Base-by-base conservation (phyloP, 2,329 filamentous ascomycete genomes). In the Sporothrix euskadiensis region DNA sequence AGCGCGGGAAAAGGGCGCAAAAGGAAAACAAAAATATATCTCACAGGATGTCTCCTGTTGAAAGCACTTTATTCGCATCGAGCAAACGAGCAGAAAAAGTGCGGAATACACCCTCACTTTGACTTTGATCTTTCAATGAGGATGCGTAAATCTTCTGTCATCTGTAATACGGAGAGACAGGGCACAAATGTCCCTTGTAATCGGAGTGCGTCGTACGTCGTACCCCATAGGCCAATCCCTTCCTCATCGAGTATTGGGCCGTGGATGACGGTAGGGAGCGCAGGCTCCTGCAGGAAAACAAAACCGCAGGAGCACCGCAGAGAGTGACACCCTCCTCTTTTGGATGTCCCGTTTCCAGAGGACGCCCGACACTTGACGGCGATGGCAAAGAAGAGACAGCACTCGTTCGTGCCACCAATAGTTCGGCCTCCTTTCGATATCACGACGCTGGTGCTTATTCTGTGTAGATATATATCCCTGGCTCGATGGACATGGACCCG, bases 171-270 rank as follows among this genome's bases (percentile, higher is more conserved):
- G 47, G 47, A 52, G n/a, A 52, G 47, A 12, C 16, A 52, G 47
- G 47, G 16, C 47, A 52, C 47, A 52, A 2, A 6, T n/a, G 12
- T 35, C 8, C 35, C 35, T 35, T 49, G 44, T 9, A 44, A 19
- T 16, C 52, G 22, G 52, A 56, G 10, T 39, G 16, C 32, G 35
- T 9, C 14, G 32, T 63, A 41, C 32, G 35, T 9, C 14, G 32
- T 63, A 41, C 35, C 57, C 57, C 57, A 22, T 63, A 63, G 19
- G 57, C 3, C 57, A 63, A 63, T 63, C 57, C 57, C 57, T 63
- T 63, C 35, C 56, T 41, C 35, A 41, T 63, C 32, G 35, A 63
- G 57, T 41, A 41, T 63, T 39, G 57, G 19, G 16, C 57, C 35
- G 57, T 41, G 54, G 10, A 41, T 41, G 19, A 63, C 57, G 57